Base-by-base conservation (phyloP, 202 grass and related monocot genomes). In the Schoenoplectus triqueter region DNA sequence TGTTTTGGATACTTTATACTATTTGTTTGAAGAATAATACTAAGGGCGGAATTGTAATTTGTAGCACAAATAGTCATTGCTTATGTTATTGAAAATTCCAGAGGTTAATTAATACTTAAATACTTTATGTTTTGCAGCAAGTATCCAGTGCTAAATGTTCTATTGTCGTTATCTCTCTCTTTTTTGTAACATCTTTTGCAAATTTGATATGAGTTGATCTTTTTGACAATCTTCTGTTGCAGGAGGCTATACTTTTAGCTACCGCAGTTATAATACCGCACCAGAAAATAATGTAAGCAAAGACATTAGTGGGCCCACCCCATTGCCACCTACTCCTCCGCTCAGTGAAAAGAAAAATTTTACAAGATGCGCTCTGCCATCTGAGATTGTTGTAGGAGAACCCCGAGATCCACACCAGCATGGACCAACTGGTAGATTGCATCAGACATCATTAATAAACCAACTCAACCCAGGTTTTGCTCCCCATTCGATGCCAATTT, bases 271-370 rank as follows among this genome's bases (percentile, higher is more conserved):
- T 69, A 83, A 83, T 55, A 55, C 49, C 9, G 49, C 51, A 71
- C 46, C 21, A 56, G 20, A 83, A 11, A 83, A 69, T 83, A 83
- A 83, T 83, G 66, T 41, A 55, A 69, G 49, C 49, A 55, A 69
- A 17, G 47, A 10, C 20, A 40, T 52, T 31, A 82, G 62, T 49
- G 59, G 45, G 62, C 80, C 64, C 1, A 11, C 61, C 21, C 48
- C 55, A 8, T 78, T 50, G 14, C 81, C 65, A 55, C 44, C 64
- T 7, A 67, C 81, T 3, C 65, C 81, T 54, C 70, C 51, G 20
- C 48, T 71, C n/a, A 51, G n/a, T 41, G 81, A 68, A 69, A 84
- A 71, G 19, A 84, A 84, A 20, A 84, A 84, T 59, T 84, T 71
- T 84, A 59, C 64, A 56, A 68, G 66, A 59, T 60, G 21, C 81